Evolutionary conservation across 305 asterid species (phyloP).

Genomic region (Fraxinus ornus): DNA sequence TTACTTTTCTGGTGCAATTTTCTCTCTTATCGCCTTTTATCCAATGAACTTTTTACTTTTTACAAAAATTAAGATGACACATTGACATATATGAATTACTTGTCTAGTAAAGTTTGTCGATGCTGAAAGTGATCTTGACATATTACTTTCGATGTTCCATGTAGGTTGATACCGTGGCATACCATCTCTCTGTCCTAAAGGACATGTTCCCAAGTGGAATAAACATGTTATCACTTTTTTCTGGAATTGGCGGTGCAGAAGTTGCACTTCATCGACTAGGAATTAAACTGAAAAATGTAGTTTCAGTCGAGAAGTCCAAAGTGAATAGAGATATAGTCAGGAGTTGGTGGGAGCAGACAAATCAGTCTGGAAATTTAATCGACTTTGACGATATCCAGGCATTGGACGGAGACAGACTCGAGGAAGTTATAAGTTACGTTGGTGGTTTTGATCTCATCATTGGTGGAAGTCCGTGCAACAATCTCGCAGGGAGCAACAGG

Average conservation of each 20-base stretch:
- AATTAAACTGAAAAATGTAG: slow-evolving; percentile 50
- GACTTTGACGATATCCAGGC: slow-evolving; percentile 52
- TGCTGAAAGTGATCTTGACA: not conserved
- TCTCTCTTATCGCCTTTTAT: not conserved
- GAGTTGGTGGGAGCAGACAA: slow-evolving; percentile 78
- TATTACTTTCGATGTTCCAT: not conserved
- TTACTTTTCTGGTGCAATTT: not conserved
- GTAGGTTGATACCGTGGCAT: slow-evolving; percentile 78
- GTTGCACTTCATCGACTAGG: slow-evolving; percentile 72
- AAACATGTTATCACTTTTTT: slow-evolving; percentile 62
- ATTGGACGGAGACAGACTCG: slow-evolving; percentile 33
- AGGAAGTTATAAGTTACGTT: slow-evolving; percentile 23
- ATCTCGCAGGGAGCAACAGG: slow-evolving; percentile 62
- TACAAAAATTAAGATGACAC: not conserved
- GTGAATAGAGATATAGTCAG: slow-evolving; percentile 55
- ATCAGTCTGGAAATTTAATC: slow-evolving; percentile 41
- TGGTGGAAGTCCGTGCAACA: slow-evolving; percentile 77
- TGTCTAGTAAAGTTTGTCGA: not conserved
- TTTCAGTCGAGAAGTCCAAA: slow-evolving; percentile 59
- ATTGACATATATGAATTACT: not conserved
- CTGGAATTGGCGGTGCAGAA: slow-evolving; percentile 85
- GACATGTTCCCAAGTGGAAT: slow-evolving; percentile 55
- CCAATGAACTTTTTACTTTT: not conserved
- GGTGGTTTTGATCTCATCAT: slow-evolving; percentile 56
- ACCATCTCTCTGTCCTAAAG: slow-evolving; percentile 62